A percentile compares a stretch with the other conserved stretches of the same genome.
These are phyloP conservation scores for Ganoderma sinense DNA, from an alignment of 1,284 basidiomycete species.

Conservation along the genomic window DNA sequence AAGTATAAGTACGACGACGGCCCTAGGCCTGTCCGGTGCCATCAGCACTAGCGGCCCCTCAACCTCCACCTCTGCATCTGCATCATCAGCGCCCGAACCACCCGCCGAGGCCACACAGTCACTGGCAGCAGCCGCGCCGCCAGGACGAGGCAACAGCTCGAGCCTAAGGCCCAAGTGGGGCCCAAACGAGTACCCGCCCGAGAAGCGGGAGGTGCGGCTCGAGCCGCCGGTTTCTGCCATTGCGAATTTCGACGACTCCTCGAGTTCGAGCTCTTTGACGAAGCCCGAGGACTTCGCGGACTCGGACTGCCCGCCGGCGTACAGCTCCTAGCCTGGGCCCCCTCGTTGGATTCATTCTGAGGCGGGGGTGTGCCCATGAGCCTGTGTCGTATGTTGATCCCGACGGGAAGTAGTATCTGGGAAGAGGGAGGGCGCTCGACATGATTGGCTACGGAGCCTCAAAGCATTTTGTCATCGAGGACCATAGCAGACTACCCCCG, in stretches of 20 bases:
- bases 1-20: no score
- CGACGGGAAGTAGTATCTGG: no score
- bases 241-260: no score
- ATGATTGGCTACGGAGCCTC: no score
- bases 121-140: no score
- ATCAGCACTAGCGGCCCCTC: neutral
- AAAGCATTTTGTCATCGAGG: no score
- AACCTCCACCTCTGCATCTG: neutral
- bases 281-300: neutral
- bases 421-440: no score
- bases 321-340: neutral
- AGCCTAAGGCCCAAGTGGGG: neutral
- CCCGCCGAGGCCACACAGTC: neutral
- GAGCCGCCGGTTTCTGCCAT: slow-evolving; percentile 1
- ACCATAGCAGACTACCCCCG: no score
- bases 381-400: no score
- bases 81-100: neutral
- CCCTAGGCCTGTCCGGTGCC: neutral
- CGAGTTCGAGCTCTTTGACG: neutral
- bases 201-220: slow-evolving; percentile 17
- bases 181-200: slow-evolving; percentile 13
- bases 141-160: no score
- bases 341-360: no score
- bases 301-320: slow-evolving; percentile 8
- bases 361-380: no score